phyloP scores from a whole-genome alignment of 1,284 basidiomycete species.

The Sanghuangporus sanghuang region DNA sequence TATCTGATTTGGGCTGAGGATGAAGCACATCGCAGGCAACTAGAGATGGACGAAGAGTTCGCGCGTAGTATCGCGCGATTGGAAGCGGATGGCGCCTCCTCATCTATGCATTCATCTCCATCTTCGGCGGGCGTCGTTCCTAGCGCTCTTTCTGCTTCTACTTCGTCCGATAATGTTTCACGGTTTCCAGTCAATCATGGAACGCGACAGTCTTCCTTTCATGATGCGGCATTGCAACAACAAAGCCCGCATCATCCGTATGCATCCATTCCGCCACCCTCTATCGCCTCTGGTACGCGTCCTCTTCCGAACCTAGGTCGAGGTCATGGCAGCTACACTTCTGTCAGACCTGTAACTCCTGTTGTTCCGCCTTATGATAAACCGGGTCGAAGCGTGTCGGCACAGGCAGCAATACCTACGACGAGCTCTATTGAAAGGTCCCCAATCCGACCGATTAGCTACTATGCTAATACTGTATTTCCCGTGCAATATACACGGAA shows the following conservation, averaged over 20 bases:
- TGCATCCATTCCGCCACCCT: neutral
- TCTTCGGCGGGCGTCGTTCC: neutral
- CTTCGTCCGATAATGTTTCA: neutral
- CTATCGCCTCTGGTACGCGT: neutral
- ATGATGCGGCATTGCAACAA: neutral
- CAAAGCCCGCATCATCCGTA: neutral
- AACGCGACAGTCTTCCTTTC: neutral
- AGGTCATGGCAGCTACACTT: neutral
- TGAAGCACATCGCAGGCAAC: constrained; percentile 8
- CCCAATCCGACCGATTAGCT: neutral
- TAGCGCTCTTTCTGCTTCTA: neutral
- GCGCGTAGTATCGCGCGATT: constrained; percentile 9
- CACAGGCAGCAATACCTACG: constrained; percentile 9
- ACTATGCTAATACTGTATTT: neutral
- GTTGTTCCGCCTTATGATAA: neutral
- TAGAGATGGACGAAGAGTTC: constrained; percentile 13
- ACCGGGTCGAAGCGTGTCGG: constrained; percentile 11
- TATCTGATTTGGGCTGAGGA: neutral
- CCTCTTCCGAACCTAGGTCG: neutral
- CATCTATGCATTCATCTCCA: neutral
- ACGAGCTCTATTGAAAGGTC: neutral
- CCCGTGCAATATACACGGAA: neutral
- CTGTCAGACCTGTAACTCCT: neutral
- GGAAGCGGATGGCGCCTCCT: neutral
- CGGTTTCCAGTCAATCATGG: neutral